Base-by-base conservation (phyloP, 2,329 filamentous ascomycete species). In the Penicillium vulpinum region DNA sequence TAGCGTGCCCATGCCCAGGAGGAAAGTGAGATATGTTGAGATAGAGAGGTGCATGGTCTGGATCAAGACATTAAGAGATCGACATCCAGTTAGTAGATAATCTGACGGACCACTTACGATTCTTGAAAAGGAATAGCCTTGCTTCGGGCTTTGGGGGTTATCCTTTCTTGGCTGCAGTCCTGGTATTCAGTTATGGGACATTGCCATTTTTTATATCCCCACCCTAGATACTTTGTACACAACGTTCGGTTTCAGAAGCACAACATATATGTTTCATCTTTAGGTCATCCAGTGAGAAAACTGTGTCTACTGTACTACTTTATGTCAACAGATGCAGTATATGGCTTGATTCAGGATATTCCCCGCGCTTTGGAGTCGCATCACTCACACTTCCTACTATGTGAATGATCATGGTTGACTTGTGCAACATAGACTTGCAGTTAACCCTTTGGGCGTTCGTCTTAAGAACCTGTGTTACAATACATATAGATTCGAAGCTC, bases 1-100 rank as follows among this genome's bases (percentile, higher is more conserved):
- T 11, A 56, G 35, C 9, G 10, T 44, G 1, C 54, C 22, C 18
- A 47, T 4, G 5, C 33, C 41, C 33, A 56, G 8, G n/a, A 54
- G 36, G n/a, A 41, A n/a, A 22, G 21, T n/a, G 16, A 45, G 0
- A 40, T 45, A 40, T 31, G 21, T 35, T 22, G 39, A 31, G n/a
- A 46, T 22, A 16, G 26, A 24, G 33, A 56, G 47, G 13, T 22
- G 26, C 54, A 56, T 56, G 18, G 13, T 39, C 48, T 52, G 16
- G 4, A 21, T 22, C 10, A 18, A 26, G 5, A 11, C 21, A 40
- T 39, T 31, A 24, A 21, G 4, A 11, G 13, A 9, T 13, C 16
- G n/a, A 22, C 7, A 10, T 15, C 2, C 16, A 13, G 15, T 36
- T 28, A 26, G 15, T 11, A 4, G 5, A 24, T 18, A 16, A 11